Evolutionary conservation across 345 rosid genomes (phyloP).

Genomic region (Brassica napus): DNA sequence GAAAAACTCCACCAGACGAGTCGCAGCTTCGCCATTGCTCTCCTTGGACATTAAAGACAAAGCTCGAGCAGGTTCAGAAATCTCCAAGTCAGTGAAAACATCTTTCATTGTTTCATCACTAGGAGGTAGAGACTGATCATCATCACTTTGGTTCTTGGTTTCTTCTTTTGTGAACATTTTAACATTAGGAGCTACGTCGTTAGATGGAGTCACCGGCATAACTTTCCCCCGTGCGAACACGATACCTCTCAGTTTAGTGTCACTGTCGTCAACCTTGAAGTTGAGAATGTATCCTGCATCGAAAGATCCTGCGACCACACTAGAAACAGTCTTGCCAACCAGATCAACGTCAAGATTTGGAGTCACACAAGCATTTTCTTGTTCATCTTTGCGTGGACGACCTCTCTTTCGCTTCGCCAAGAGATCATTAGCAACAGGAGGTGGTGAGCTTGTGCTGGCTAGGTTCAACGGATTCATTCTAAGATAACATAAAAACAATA

Average conservation of each 20-base stretch:
- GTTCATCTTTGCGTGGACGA: constrained; percentile 58
- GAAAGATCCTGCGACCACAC: constrained; percentile 63
- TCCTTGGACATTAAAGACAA: constrained; percentile 21
- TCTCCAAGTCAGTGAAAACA: constrained; percentile 9
- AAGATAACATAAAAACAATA: not conserved
- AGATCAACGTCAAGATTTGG: constrained; percentile 11
- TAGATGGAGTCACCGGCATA: constrained; percentile 50
- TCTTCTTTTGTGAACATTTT: constrained; percentile 54
- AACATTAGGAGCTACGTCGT: constrained; percentile 69
- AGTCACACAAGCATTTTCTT: constrained; percentile 7
- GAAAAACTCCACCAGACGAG: constrained; percentile 33
- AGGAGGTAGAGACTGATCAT: not conserved
- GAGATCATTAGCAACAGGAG: constrained; percentile 40
- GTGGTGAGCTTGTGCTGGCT: constrained; percentile 32
- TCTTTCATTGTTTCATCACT: constrained; percentile 35
- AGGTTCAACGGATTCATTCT: constrained; percentile 46
- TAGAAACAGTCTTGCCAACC: constrained; percentile 59
- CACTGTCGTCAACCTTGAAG: constrained; percentile 53
- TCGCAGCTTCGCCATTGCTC: constrained; percentile 18
- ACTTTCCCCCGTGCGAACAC: constrained; percentile 41
- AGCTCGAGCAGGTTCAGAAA: constrained; percentile 36
- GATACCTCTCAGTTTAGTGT: constrained; percentile 23
- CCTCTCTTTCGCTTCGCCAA: constrained; percentile 58
- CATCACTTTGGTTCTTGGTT: constrained; percentile 39
- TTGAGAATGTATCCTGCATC: constrained; percentile 72